Percentiles rank a stretch among this genome's conserved stretches.
Conservation (phyloP, 768 basidiomycete species). For the Serendipita sp. region DNA sequence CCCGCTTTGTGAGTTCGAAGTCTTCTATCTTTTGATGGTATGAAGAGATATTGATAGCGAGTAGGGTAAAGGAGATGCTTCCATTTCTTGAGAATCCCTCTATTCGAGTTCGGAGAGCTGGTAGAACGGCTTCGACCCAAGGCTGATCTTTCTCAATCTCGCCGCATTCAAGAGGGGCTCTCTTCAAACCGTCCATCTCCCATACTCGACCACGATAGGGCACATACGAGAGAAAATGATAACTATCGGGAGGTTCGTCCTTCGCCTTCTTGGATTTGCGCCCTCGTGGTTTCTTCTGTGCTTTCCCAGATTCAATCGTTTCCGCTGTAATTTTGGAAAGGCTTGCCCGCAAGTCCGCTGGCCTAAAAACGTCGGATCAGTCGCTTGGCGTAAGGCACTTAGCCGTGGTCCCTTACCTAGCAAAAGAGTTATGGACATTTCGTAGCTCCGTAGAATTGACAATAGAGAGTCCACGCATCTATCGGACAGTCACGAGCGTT, state of each 20-base stretch:
- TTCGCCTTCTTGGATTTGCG: conserved; percentile 17
- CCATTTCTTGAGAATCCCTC: conserved; percentile 20
- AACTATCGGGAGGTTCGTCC: conserved; percentile 31
- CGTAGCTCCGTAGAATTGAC: conserved; percentile 41
- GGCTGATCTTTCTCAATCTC: conserved; percentile 23
- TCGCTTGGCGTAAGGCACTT: too few species aligned
- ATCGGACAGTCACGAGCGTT: background rate
- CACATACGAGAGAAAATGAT: conserved; percentile 53
- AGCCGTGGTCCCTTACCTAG: conserved; percentile 34
- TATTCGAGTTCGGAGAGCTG: conserved; percentile 32
- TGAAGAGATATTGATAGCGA: conserved; percentile 41
- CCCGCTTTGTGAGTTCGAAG: conserved; percentile 37
- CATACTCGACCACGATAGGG: conserved; percentile 47
- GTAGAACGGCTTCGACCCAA: conserved; percentile 51
- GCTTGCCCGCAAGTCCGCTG: conserved; percentile 42
- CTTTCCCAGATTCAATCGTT: conserved; percentile 26
- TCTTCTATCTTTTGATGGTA: conserved; percentile 36
- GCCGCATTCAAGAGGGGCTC: conserved; percentile 48
- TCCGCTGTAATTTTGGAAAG: conserved; percentile 30
- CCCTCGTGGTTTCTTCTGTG: background rate
- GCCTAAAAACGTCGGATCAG: conserved; percentile 21
- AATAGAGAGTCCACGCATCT: conserved; percentile 53
- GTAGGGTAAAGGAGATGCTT: conserved; percentile 44
- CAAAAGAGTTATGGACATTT: conserved; percentile 40
- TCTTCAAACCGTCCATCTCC: conserved; percentile 52